Base-by-base conservation (phyloP, 257 asterid species). In the Coffea eugenioides region DNA sequence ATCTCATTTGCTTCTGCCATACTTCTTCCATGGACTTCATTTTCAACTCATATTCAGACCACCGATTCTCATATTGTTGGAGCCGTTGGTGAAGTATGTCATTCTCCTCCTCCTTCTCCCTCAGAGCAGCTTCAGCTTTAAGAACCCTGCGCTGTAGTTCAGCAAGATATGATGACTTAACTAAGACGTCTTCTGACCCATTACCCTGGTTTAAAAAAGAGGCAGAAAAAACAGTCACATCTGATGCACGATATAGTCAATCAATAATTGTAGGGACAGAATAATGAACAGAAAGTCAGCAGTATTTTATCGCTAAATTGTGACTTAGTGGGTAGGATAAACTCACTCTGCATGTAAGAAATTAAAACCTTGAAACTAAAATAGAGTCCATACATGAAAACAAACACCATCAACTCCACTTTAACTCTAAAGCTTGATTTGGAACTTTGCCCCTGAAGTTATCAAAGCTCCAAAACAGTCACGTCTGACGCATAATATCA, bases 1-100 rank as follows among this genome's bases (percentile, higher is more conserved):
- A 94, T 81, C 97, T 85, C 99, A 96, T 96, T 82, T 96, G 99
- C 64, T 94, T 96, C 75, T 96, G 99, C 99, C 99, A 96, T 61
- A 92, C 92, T 83, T 96, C 97, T 89, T 96, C 99, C 99, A 94
- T 96, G 52, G 98, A 94, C 84, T 89, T 94, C 99, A 96, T 96
- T 85, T 94, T 96, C 73, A 85, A 84, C 88, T 96, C 99, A 41
- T 96, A 94, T 84, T 94, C 98, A 3, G 97, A 94, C 99, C 99
- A 96, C 39, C 99, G 94, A 48, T 88, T 92, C 86, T 96, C 98
- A 45, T 91, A 96, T 82, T 92, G 97, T 56, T 92, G 97, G 13
- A 96, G 87, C 75, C 98, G 89, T 71, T 96, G 99, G 88, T 87
- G 91, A 77, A 96, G 97, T 84, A 92, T 87, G 74, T 91, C 98